These are phyloP conservation scores for Uncinocarpus reesii DNA, from an alignment of 2,329 filamentous ascomycete species.

Conservation along the genomic window DNA sequence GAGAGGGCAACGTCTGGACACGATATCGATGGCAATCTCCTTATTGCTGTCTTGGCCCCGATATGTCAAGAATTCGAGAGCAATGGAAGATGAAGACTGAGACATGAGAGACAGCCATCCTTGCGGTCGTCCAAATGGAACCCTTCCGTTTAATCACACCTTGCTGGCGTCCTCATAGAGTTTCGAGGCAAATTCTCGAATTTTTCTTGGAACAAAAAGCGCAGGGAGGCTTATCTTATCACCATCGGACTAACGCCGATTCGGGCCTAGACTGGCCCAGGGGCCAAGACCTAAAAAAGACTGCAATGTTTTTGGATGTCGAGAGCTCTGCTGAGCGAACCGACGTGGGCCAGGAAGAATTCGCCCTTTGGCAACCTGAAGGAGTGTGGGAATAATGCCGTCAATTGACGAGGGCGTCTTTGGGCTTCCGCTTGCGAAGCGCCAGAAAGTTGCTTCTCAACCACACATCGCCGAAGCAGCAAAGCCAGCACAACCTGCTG, in stretches of 20 bases:
- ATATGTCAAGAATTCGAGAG: slow-evolving; percentile 1
- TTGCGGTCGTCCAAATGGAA: not conserved
- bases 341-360: not conserved
- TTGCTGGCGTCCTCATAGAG: too few relatives aligned
- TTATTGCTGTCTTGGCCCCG: not conserved
- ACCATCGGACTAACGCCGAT: not conserved
- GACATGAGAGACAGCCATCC: not conserved
- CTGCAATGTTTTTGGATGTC: not conserved
- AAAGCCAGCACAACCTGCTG: slow-evolving; percentile 22
- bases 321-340: not conserved
- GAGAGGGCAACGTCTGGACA: not conserved
- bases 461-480: slow-evolving; percentile 23
- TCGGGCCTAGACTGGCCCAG: not conserved
- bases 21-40: not conserved
- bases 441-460: slow-evolving; percentile 53
- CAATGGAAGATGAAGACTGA: not conserved
- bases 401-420: slow-evolving; percentile 42
- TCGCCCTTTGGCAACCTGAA: not conserved
- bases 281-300: slow-evolving; percentile 8
- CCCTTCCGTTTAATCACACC: too few relatives aligned
- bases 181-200: slow-evolving; percentile 3
- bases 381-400: slow-evolving; percentile 33
- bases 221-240: slow-evolving; percentile 11
- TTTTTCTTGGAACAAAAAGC: not conserved
- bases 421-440: slow-evolving; percentile 59